A percentile compares a stretch with the other conserved stretches of the same genome.
Conservation (phyloP, 1,284 basidiomycete species). For the Trichosporon ovoides region DNA sequence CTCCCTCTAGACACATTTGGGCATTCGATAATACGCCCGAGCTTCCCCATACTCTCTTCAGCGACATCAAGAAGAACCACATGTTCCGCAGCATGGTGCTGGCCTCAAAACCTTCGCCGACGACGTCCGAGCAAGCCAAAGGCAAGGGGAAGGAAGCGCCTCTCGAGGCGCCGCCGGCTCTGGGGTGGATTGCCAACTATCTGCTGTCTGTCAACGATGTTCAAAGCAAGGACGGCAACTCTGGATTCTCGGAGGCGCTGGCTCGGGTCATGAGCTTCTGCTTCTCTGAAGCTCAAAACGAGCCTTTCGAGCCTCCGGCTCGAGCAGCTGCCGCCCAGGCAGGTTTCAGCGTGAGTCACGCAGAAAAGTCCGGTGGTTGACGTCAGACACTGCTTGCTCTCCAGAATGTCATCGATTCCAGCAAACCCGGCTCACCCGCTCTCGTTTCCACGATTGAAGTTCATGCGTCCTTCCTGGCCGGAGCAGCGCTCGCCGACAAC, state of each 20-base stretch:
- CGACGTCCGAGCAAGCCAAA: slow-evolving; percentile 9
- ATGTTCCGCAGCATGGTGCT: slow-evolving; percentile 57
- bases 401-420: slow-evolving; percentile 13
- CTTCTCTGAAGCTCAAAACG: slow-evolving; percentile 71
- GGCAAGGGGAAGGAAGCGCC: slow-evolving; percentile 26
- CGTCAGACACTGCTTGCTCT: slow-evolving; percentile 20
- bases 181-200: slow-evolving; percentile 37
- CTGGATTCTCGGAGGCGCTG: slow-evolving; percentile 61
- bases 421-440: slow-evolving; percentile 12
- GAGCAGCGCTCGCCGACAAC: slow-evolving; percentile 56
- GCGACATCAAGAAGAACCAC: slow-evolving; percentile 72
- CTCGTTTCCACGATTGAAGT: slow-evolving; percentile 41
- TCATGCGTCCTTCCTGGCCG: slow-evolving; percentile 53
- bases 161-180: slow-evolving; percentile 3
- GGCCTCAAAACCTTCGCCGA: slow-evolving; percentile 5
- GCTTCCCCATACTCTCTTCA: slow-evolving; percentile 64
- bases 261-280: slow-evolving; percentile 65
- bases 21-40: slow-evolving; percentile 54
- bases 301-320: slow-evolving; percentile 56
- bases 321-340: slow-evolving; percentile 59
- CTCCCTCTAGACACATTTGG: slow-evolving; percentile 63
- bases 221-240: slow-evolving; percentile 54
- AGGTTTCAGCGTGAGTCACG: slow-evolving; percentile 58
- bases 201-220: slow-evolving; percentile 35
- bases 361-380: background rate